Evolutionary conservation across 768 basidiomycete genomes (phyloP), one percentile per base, ranked within the genome.

Genomic region (Basidioascus undulatus): DNA sequence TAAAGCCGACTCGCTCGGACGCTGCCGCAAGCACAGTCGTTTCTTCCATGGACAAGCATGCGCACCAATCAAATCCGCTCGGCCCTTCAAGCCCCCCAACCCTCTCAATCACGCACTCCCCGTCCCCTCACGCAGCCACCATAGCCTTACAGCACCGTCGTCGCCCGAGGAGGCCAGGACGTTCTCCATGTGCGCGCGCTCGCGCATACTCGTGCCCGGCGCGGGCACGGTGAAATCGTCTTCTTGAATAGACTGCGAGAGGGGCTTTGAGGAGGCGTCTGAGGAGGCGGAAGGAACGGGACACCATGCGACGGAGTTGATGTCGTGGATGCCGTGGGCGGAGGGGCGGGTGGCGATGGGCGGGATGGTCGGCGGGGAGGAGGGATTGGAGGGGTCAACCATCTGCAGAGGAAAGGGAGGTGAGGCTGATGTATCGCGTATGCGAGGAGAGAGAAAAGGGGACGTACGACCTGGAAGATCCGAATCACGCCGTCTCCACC

Each of bases 251-350:
- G 41, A 12, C 5, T 41, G 45, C 18, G 43, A 44, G 38, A 45
- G 41, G 9, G 18, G 9, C 11, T 10, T 39, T 27, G 37, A 10
- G 11, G 37, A 9, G 20, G 20, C 15, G 25, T 21, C 37, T 21
- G 15, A 19, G 31, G 39, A 12, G 24, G 31, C 18, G 23, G 25
- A 37, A 25, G 28, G 18, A 18, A 43, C 61, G 2, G 74, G 69
- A 59, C 81, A 84, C 83, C 86, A 96, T 3, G 66, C 63, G 18
- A 89, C 67, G 10, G 70, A 63, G 58, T 98, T 96, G 20, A 86
- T 68, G 53, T 98, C 92, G 49, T 69, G 63, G 1, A 82, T 72
- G 1, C 70, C 78, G 51, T 98, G 92, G 1, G 81, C 75, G 10
- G 67, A 60, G 15, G 67, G 59, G 3, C 75, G 46, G 2, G 61